These are phyloP conservation scores for Ramichloridium luteum DNA, from an alignment of 2,329 filamentous ascomycete genomes.

Conservation along the genomic window DNA sequence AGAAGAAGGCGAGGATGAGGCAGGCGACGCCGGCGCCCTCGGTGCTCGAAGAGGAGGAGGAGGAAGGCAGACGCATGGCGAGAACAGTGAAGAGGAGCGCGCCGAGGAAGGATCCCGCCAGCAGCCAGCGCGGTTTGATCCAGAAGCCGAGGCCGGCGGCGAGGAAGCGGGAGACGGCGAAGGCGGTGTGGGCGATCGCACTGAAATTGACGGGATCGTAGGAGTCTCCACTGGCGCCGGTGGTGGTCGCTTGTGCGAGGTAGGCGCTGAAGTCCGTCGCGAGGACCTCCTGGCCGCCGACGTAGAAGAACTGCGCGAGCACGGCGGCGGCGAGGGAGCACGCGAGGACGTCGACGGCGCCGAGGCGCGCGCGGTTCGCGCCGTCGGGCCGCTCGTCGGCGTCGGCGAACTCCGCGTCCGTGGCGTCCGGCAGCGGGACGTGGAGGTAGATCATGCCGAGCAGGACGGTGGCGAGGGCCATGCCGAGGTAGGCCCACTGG, in stretches of 20 bases:
- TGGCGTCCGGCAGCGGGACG: slow-evolving; percentile 49
- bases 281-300: slow-evolving; percentile 47
- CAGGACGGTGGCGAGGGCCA: slow-evolving; percentile 47
- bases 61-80: slow-evolving; percentile 40
- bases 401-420: slow-evolving; percentile 47
- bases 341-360: slow-evolving; percentile 41
- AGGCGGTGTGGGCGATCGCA: slow-evolving; percentile 45
- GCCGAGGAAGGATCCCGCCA: slow-evolving; percentile 42
- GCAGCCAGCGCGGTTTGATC: slow-evolving; percentile 46
- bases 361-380: slow-evolving; percentile 33
- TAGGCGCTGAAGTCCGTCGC: slow-evolving; percentile 38
- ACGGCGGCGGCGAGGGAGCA: slow-evolving; percentile 43
- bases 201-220: slow-evolving; percentile 31
- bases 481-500: slow-evolving; percentile 54
- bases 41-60: too few species aligned
- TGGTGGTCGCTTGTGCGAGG: slow-evolving; percentile 18
- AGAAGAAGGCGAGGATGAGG: slow-evolving; percentile 43
- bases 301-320: slow-evolving; percentile 47
- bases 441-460: slow-evolving; percentile 50
- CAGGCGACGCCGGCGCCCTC: slow-evolving; percentile 35
- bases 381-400: slow-evolving; percentile 40
- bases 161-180: slow-evolving; percentile 46
- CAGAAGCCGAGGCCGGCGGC: slow-evolving; percentile 41
- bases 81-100: slow-evolving; percentile 41
- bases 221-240: slow-evolving; percentile 24